Conservation (phyloP, 129 eudicot genomes). For the Deinandra increscens region DNA sequence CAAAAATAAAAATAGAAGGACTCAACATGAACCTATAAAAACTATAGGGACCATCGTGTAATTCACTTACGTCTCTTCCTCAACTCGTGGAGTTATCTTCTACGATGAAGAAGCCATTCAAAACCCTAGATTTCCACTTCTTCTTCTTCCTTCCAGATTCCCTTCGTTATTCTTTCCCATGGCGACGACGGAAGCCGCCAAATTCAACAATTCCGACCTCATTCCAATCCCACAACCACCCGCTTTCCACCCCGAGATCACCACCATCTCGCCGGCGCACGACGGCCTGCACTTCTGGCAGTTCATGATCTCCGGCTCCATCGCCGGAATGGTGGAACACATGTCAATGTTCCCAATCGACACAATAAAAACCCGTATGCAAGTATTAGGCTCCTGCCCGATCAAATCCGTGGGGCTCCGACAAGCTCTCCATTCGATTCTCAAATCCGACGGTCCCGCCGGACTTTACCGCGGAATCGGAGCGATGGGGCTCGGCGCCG, state of each 20-base stretch:
- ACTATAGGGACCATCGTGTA: not conserved
- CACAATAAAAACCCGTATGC: conserved; percentile 89
- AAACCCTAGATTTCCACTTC: conserved; percentile 32
- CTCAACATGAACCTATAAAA: not conserved
- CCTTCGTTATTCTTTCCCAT: conserved; percentile 8
- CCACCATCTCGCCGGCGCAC: conserved; percentile 51
- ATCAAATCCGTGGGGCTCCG: conserved; percentile 52
- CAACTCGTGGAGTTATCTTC: conserved; percentile 4
- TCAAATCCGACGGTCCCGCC: conserved; percentile 62
- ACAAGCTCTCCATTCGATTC: conserved; percentile 59
- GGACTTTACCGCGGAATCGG: conserved; percentile 81
- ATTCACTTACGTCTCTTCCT: not conserved
- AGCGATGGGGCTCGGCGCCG: conserved; percentile 94
- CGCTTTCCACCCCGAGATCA: conserved; percentile 46
- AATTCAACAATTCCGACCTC: conserved; percentile 69
- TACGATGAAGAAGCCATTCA: conserved; percentile 10
- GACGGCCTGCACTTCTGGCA: conserved; percentile 89
- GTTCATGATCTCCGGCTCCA: conserved; percentile 85
- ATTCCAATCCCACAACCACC: conserved; percentile 61
- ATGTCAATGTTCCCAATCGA: conserved; percentile 96
- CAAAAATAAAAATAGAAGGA: not conserved
- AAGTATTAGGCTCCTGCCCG: conserved; percentile 74
- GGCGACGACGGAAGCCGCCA: conserved; percentile 67
- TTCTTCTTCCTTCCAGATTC: too few species aligned
- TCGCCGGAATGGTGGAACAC: conserved; percentile 88